phyloP scores from a whole-genome alignment of 1,139 yeast genomes.

The Pneumocystis canis region DNA sequence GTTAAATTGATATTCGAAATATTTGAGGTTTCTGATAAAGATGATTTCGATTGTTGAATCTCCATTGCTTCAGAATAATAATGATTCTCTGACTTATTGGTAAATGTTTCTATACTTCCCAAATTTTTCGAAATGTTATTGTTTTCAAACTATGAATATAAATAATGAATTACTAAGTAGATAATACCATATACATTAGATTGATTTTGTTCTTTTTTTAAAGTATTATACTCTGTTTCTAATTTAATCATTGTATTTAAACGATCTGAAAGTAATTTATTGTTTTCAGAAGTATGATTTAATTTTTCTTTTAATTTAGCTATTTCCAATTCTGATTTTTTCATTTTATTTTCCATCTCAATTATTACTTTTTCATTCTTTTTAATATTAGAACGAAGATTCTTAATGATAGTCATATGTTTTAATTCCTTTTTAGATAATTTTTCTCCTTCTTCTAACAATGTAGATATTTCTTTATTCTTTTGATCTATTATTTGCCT shows the following conservation, averaged over 20 bases:
- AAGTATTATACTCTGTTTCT: conserved; percentile 13
- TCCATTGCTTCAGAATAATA: conserved; percentile 13
- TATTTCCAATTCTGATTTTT: conserved; percentile 18
- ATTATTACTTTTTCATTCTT: conserved; percentile 20
- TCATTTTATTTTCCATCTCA: conserved; percentile 15
- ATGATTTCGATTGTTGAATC: conserved; percentile 10
- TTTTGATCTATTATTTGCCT: conserved; percentile 30
- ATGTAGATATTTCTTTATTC: conserved; percentile 42
- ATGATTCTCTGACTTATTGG: conserved; percentile 11
- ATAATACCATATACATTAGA: conserved; percentile 1
- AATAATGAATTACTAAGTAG: conserved; percentile 1
- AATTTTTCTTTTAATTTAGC: conserved; percentile 15
- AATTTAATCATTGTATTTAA: conserved; percentile 13
- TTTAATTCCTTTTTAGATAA: conserved; percentile 62
- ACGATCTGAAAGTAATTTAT: conserved; percentile 14
- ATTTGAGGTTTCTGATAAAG: conserved; percentile 17
- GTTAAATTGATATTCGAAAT: conserved; percentile 2
- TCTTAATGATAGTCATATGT: conserved; percentile 52
- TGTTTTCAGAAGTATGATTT: conserved; percentile 16
- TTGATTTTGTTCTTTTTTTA: conserved; percentile 13
- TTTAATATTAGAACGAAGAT: conserved; percentile 35
- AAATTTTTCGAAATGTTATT: conserved; percentile 6
- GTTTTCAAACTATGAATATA: conserved; percentile 1
- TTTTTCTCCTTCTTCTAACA: conserved; percentile 66
- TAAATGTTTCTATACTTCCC: conserved; percentile 9